These are phyloP conservation scores for Plasmodium gonderi DNA, from an alignment of 169 alveolate species.

Conservation along the genomic window DNA sequence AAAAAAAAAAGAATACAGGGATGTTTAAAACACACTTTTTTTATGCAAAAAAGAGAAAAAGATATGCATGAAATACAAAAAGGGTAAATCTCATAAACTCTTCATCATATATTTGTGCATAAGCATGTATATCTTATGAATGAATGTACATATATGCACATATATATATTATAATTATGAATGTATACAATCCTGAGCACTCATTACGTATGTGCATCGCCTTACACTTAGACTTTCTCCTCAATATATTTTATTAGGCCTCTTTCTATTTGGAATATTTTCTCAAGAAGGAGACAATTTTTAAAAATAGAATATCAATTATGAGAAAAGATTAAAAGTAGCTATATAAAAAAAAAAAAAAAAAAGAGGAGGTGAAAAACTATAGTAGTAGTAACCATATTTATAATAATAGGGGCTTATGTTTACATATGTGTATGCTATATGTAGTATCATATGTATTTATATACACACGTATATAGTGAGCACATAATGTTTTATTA, in stretches of 20 bases:
- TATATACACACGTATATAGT: not conserved
- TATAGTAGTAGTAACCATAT: not conserved
- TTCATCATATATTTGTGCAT: not conserved
- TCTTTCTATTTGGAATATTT: not conserved
- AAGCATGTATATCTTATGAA: not conserved
- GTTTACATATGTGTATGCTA: not conserved
- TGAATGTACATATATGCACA: not conserved
- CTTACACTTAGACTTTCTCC: not conserved
- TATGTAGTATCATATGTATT: not conserved
- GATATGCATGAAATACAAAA: not conserved
- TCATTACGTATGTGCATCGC: not conserved
- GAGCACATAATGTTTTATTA: not conserved
- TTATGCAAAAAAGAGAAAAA: not conserved
- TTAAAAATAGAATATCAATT: not conserved
- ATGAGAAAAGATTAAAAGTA: not conserved
- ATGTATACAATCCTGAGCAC: not conserved
- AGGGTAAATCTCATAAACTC: not conserved
- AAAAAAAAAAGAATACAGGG: not conserved
- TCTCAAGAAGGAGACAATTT: not conserved
- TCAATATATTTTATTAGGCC: not conserved
- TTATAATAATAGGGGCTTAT: not conserved
- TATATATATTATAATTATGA: not conserved
- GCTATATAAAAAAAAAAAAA: slow-evolving; percentile 3
- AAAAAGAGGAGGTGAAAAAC: not conserved
- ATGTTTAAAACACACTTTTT: not conserved